Conservation (phyloP, 1,284 basidiomycete species). For the Pulveroboletus sp. region DNA sequence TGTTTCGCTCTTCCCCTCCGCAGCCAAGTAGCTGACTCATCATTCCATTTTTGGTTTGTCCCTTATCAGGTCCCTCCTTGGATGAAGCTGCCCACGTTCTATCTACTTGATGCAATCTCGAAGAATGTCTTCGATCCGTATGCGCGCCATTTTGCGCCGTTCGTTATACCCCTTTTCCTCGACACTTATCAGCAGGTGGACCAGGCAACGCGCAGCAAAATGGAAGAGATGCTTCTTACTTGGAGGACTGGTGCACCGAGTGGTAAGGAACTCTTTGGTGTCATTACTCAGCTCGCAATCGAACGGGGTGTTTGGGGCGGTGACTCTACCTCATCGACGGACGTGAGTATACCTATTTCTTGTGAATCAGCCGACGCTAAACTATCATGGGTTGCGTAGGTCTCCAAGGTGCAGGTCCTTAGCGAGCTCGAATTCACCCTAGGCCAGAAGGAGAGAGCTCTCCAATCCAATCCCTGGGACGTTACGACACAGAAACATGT, state of each 20-base stretch:
- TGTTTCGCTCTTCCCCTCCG: slow-evolving; percentile 31
- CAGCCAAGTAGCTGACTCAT: slow-evolving; percentile 62
- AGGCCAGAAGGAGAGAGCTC: slow-evolving; percentile 68
- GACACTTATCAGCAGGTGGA: slow-evolving; percentile 86
- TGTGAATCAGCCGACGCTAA: not conserved
- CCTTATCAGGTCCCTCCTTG: slow-evolving; percentile 77
- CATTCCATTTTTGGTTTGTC: slow-evolving; percentile 38
- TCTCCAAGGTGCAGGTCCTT: slow-evolving; percentile 74
- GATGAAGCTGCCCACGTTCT: slow-evolving; percentile 92
- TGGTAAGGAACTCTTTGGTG: slow-evolving; percentile 82
- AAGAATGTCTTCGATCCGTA: slow-evolving; percentile 94
- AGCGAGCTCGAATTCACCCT: slow-evolving; percentile 79
- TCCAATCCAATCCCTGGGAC: slow-evolving; percentile 71
- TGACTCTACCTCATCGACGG: slow-evolving; percentile 43
- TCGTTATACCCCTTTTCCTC: slow-evolving; percentile 79
- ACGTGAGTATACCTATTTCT: slow-evolving; percentile 27
- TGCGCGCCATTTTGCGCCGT: slow-evolving; percentile 74
- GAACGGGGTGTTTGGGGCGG: slow-evolving; percentile 79
- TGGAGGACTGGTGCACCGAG: slow-evolving; percentile 85
- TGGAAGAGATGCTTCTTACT: slow-evolving; percentile 94
- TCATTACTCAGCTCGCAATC: slow-evolving; percentile 69
- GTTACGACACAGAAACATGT: slow-evolving; percentile 63
- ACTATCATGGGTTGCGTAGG: slow-evolving; percentile 32
- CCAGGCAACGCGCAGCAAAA: slow-evolving; percentile 80
- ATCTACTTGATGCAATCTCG: slow-evolving; percentile 94